Conservation (phyloP, 371 early-diverging fungal species). For the Rhizopus microsporus region DNA sequence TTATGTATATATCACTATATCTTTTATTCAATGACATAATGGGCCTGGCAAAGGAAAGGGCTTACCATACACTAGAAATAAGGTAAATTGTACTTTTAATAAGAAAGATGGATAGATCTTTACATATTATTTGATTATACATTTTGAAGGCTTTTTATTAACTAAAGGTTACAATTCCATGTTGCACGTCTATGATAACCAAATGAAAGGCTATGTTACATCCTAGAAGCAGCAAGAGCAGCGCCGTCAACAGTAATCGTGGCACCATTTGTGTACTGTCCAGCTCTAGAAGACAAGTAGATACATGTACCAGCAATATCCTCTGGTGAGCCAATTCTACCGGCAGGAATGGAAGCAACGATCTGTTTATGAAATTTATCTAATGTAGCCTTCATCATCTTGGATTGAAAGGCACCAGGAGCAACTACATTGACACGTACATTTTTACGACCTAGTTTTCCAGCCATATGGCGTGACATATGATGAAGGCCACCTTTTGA, state of each 20-base stretch:
- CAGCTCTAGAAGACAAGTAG: slow-evolving; percentile 78
- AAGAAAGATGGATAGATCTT: too few relatives aligned
- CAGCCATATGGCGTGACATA: slow-evolving; percentile 67
- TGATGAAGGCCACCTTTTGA: slow-evolving; percentile 83
- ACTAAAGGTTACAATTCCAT: too few relatives aligned
- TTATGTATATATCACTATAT: too few relatives aligned
- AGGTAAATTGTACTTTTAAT: too few relatives aligned
- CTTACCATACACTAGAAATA: too few relatives aligned
- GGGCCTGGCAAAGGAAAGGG: too few relatives aligned
- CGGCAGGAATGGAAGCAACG: slow-evolving; percentile 60
- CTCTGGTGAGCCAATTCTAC: slow-evolving; percentile 76
- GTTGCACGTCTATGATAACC: background rate
- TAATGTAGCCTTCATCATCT: slow-evolving; percentile 86
- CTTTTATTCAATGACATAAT: too few relatives aligned
- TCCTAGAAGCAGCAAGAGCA: slow-evolving; percentile 22
- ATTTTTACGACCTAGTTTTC: slow-evolving; percentile 55
- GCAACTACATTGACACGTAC: slow-evolving; percentile 89
- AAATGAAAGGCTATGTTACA: slow-evolving; percentile 6
- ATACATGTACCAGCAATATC: slow-evolving; percentile 90
- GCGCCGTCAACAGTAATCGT: slow-evolving; percentile 90
- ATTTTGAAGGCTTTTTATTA: too few relatives aligned
- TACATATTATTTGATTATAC: too few relatives aligned
- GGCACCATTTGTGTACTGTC: slow-evolving; percentile 83
- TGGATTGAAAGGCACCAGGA: slow-evolving; percentile 85
- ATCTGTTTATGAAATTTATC: slow-evolving; percentile 60